Evolutionary conservation across 1,284 basidiomycete species (phyloP).

Genomic region (Naganishia sp.): DNA sequence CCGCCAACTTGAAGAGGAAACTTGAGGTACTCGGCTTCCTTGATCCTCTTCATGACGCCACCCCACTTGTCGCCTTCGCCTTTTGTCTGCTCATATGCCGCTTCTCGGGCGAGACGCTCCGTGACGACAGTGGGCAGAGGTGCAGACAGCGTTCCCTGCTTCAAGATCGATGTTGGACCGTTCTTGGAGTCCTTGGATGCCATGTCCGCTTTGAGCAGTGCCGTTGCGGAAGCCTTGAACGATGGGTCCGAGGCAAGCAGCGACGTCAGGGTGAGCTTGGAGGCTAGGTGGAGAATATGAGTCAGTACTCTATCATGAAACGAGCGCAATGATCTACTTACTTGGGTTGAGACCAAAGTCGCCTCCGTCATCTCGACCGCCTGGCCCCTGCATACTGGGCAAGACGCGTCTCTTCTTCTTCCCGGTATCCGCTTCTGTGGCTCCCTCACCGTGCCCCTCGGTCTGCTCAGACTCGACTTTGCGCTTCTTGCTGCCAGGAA

Average conservation of each 20-base stretch:
- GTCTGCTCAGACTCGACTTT: conserved; percentile 35
- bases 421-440: conserved; percentile 42
- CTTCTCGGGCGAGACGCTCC: conserved; percentile 86
- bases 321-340: conserved; percentile 35
- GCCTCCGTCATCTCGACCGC: conserved; percentile 42
- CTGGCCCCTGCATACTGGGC: conserved; percentile 51
- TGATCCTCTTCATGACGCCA: conserved; percentile 82
- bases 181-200: conserved; percentile 46
- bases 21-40: conserved; percentile 86
- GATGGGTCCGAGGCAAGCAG: conserved; percentile 61
- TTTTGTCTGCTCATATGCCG: conserved; percentile 90
- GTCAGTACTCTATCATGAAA: not conserved
- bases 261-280: conserved; percentile 56
- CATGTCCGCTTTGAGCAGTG: conserved; percentile 42
- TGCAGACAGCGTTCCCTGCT: conserved; percentile 69
- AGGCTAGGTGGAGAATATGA: conserved; percentile 36
- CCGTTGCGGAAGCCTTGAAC: conserved; percentile 62
- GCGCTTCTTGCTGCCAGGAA: conserved; percentile 73
- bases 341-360: conserved; percentile 46
- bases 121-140: conserved; percentile 84
- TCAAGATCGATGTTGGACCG: conserved; percentile 60
- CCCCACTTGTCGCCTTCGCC: conserved; percentile 93
- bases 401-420: conserved; percentile 45
- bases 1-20: conserved; percentile 80
- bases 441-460: conserved; percentile 2